Percentiles rank a stretch among this genome's conserved stretches.
These are phyloP conservation scores for Brassica rapa DNA, from an alignment of 345 rosid genomes.

Conservation along the genomic window DNA sequence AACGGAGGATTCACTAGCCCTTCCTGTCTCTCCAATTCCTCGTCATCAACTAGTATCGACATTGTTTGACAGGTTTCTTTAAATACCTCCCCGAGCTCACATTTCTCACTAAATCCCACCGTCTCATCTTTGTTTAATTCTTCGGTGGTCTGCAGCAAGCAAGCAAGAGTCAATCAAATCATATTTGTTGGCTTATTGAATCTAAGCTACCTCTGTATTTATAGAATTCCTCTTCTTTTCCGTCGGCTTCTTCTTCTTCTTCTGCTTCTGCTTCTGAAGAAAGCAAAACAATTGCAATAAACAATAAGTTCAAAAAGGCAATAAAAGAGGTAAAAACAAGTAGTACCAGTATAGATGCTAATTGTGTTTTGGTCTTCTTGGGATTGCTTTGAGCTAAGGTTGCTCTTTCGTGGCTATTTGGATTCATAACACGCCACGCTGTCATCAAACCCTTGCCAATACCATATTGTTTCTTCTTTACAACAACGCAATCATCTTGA, in stretches of 20 bases:
- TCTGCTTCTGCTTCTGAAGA: conserved; percentile 57
- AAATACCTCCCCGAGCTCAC: conserved; percentile 58
- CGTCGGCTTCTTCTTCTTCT: conserved; percentile 44
- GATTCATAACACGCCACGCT: conserved; percentile 76
- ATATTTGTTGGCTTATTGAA: conserved; percentile 20
- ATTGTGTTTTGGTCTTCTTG: conserved; percentile 50
- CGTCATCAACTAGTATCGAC: conserved; percentile 74
- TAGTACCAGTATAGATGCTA: conserved; percentile 54
- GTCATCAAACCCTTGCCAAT: conserved; percentile 98
- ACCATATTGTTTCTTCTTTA: conserved; percentile 63
- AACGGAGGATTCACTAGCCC: conserved; percentile 57
- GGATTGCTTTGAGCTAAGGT: conserved; percentile 29
- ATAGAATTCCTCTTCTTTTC: conserved; percentile 55
- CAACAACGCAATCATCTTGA: conserved; percentile 17
- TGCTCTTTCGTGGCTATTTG: conserved; percentile 44
- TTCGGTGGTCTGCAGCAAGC: conserved; percentile 54
- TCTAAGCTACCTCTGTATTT: conserved; percentile 56
- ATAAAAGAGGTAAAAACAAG: neutral
- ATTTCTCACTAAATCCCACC: conserved; percentile 50
- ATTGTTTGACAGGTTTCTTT: conserved; percentile 47
- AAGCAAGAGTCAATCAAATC: conserved; percentile 18
- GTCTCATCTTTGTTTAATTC: conserved; percentile 40
- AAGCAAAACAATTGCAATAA: conserved; percentile 23
- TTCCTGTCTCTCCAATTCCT: conserved; percentile 86
- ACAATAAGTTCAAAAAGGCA: conserved; percentile 13